These are phyloP conservation scores for Pleurotus giganteus DNA, from an alignment of 768 basidiomycete genomes.

Conservation along the genomic window DNA sequence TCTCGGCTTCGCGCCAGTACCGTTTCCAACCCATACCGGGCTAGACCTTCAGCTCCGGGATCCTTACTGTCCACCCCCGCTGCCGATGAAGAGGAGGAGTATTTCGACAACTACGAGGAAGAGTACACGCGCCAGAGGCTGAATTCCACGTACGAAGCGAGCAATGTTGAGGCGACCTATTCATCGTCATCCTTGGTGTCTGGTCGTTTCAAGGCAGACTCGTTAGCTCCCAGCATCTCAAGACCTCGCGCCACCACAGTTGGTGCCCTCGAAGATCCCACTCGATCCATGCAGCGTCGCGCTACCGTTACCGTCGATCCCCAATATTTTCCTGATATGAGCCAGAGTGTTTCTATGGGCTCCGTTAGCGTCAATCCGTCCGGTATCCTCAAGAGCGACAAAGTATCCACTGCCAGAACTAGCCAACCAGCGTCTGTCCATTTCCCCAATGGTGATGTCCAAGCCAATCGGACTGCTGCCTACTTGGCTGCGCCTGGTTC, in stretches of 20 bases:
- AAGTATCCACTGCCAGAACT: slow-evolving; percentile 43
- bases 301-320: slow-evolving; percentile 53
- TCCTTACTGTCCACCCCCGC: slow-evolving; percentile 65
- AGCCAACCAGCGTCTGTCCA: slow-evolving; percentile 57
- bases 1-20: slow-evolving; percentile 86
- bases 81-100: slow-evolving; percentile 76
- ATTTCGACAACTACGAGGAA: slow-evolving; percentile 60
- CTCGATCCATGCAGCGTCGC: slow-evolving; percentile 67
- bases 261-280: slow-evolving; percentile 81
- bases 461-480: slow-evolving; percentile 53
- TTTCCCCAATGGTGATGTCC: slow-evolving; percentile 63
- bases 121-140: slow-evolving; percentile 55
- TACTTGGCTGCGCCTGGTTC: slow-evolving; percentile 69
- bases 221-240: slow-evolving; percentile 42
- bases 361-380: slow-evolving; percentile 40
- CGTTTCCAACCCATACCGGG: slow-evolving; percentile 89
- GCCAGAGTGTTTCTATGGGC: slow-evolving; percentile 31
- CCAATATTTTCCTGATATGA: slow-evolving; percentile 55
- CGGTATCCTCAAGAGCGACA: slow-evolving; percentile 64
- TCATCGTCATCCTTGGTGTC: slow-evolving; percentile 60
- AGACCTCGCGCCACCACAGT: slow-evolving; percentile 86
- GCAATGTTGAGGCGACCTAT: slow-evolving; percentile 48
- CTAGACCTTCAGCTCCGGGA: slow-evolving; percentile 53
- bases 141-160: slow-evolving; percentile 54
- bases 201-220: slow-evolving; percentile 73